Base-by-base conservation (phyloP, 2,329 filamentous ascomycete species). In the Uncinocarpus reesii region DNA sequence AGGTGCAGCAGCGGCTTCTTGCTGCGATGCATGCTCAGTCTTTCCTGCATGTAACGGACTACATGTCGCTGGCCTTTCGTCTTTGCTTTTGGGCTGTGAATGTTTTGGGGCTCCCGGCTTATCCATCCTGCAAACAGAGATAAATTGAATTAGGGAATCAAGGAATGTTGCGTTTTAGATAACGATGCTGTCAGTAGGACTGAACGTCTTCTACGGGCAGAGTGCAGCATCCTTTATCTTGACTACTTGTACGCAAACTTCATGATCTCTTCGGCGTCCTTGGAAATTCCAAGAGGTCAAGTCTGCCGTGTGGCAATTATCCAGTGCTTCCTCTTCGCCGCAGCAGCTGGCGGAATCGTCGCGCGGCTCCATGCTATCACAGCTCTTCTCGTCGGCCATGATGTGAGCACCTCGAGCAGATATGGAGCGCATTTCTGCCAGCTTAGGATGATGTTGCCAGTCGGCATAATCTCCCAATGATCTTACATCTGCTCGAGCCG, bases 381-480 rank as follows among this genome's bases (percentile, higher is more conserved):
- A 3, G 35, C 2, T n/a, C 18, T 7, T 15, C 15, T 40, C 26
- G 36, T 40, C 16, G 36, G 21, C 4, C 13, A 24, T 26, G 20
- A n/a, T 7, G n/a, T 26, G 23, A 21, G 4, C 4, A 26, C 23
- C 5, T 10, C 10, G 11, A 15, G 8, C 20, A 3, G 36, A 26
- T 40, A 21, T 40, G 11, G 4, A 37, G 16, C 16, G 21, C 11
- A 26, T 15, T 23, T 15, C 4, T 24, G 20, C 20, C 36, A 21
- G 18, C 18, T 26, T 40, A 13, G 11, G 36, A 40, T 2, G 35
- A 24, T 10, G 18, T 23, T 20, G 23, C n/a, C 11, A 24, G 21
- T 40, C 36, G 36, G 36, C 36, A 24, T 26, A 24, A 40, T 40
- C 36, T 40, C 21, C 36, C 36, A 40, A 40, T 40, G 36, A 40